Evolutionary conservation across 805 yeast genomes (phyloP).

Genomic region (Teunomyces stri): DNA sequence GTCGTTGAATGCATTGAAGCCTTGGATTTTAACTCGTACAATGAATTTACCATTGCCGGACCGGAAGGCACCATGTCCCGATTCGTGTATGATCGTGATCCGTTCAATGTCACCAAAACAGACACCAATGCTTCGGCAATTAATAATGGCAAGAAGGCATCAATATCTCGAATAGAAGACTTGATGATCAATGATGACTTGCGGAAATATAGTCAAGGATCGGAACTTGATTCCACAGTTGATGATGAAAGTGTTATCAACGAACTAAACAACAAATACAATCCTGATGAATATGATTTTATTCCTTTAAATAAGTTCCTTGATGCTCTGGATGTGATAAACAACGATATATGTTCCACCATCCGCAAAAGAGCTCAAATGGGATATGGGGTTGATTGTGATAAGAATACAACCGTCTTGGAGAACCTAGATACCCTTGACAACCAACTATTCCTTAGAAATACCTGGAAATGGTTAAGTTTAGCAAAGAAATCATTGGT

Average conservation of each 20-base stretch:
- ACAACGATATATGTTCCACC: constrained; percentile 69
- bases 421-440: constrained; percentile 51
- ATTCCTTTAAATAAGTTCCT: constrained; percentile 29
- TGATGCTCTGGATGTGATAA: constrained; percentile 46
- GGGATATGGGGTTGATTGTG: constrained; percentile 73
- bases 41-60: constrained; percentile 62
- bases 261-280: constrained; percentile 6
- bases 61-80: constrained; percentile 52
- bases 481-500: constrained; percentile 64
- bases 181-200: constrained; percentile 11
- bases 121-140: neutral
- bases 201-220: constrained; percentile 14
- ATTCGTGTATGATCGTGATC: constrained; percentile 30
- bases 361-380: constrained; percentile 68
- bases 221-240: constrained; percentile 23
- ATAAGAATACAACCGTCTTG: constrained; percentile 57
- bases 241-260: constrained; percentile 27
- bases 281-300: constrained; percentile 18
- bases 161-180: neutral
- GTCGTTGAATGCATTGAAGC: constrained; percentile 65
- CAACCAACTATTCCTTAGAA: constrained; percentile 53
- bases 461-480: constrained; percentile 91
- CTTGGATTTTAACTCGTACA: constrained; percentile 63
- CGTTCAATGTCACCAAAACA: neutral
- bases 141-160: neutral